Base-by-base conservation (phyloP, 306 rosid species). In the Sechiopsis laciniata region DNA sequence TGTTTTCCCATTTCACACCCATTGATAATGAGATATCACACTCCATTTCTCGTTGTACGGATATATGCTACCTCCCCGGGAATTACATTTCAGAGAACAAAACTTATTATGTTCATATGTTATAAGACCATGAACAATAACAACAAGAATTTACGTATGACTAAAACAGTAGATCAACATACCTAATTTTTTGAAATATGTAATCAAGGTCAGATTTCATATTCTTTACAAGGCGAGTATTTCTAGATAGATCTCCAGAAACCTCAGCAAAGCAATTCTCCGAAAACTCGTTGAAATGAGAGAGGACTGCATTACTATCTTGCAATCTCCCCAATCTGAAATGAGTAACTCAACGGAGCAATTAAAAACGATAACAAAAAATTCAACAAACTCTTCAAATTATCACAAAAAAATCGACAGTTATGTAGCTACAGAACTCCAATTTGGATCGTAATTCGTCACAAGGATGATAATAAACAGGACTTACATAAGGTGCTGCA, bases 301-400 rank as follows among this genome's bases (percentile, higher is more conserved):
- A 85, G 71, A 94, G 82, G 0, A 91, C 97, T 4, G 97, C 99
- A 74, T 89, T 91, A 79, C 92, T 90, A 35, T 94, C 97, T 82
- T 91, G 99, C 81, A 94, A 86, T 78, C 97, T 94, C 80, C 99
- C 99, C 78, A 94, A 74, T 87, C 96, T 88, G 84, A 75, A 80
- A 79, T 6, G 20, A 66, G 8, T 0, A 13, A 67, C 6, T 40
- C 55, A 67, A 40, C 14, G 54, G 8, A 46, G 50, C 37, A 21
- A 21, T 20, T 66, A 37, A 19, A 4, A 46, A 6, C 6, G 15
- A 61, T 7, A 15, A 8, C 16, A 54, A n/a, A 11, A 42, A 66
- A 19, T 20, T 5, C 20, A 5, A n/a, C 10, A 67, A 21, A 17
- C 21, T 67, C 73, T 20, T 67, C 73, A 21, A 48, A 68, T 68